Conservation (phyloP, 2,329 filamentous ascomycete species). For the Penicillium frequentans region DNA sequence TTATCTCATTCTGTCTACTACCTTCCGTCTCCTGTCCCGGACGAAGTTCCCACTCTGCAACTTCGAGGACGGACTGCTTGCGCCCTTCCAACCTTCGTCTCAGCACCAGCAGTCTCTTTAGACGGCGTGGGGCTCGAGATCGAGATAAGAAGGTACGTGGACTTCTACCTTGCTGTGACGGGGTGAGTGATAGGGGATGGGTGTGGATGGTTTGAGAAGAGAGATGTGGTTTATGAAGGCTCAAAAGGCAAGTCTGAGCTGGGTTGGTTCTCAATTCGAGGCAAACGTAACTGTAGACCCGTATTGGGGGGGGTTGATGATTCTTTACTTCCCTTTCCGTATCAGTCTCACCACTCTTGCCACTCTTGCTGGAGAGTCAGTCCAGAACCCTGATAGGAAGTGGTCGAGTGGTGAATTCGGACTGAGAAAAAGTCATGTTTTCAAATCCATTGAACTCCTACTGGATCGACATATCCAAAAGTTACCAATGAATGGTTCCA, state of each 20-base stretch:
- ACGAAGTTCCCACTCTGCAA: neutral
- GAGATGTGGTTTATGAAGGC: conserved; percentile 23
- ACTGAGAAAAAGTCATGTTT: too few relatives aligned
- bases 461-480: too few relatives aligned
- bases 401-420: too few relatives aligned
- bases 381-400: too few relatives aligned
- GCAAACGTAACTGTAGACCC: neutral
- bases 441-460: too few relatives aligned
- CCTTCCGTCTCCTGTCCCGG: neutral
- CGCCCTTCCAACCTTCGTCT: conserved; percentile 1
- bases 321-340: too few relatives aligned
- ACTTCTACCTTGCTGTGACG: neutral
- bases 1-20: neutral
- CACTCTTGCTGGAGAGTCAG: too few relatives aligned
- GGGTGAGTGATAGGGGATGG: neutral
- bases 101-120: conserved; percentile 22
- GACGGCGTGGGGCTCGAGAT: conserved; percentile 19
- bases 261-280: neutral
- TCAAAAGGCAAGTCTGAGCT: conserved; percentile 35
- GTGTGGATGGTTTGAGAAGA: neutral
- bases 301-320: too few relatives aligned
- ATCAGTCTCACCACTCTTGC: too few relatives aligned
- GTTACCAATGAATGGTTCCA: too few relatives aligned
- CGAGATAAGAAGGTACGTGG: neutral
- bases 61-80: neutral